Percentiles rank a stretch among this genome's conserved stretches.
Evolutionary conservation across 768 basidiomycete genomes (phyloP).

Genomic region (Podaxis sp.): DNA sequence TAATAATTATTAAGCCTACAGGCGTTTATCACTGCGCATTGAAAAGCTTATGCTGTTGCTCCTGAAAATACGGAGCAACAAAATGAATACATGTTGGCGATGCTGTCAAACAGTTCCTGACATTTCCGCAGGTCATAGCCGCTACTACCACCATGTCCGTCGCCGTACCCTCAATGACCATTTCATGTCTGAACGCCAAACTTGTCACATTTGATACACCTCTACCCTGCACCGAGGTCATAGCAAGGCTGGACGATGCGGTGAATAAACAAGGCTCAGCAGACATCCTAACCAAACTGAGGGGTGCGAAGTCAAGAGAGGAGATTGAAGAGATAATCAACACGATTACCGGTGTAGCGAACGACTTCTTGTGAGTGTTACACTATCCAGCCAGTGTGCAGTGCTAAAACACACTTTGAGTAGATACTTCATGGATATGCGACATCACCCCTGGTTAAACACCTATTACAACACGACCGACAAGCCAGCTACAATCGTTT

Average conservation of each 20-base stretch:
- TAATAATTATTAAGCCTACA: not conserved
- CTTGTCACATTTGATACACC: slow-evolving; percentile 43
- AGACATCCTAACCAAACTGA: slow-evolving; percentile 24
- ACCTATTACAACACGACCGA: slow-evolving; percentile 25
- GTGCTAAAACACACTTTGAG: not conserved
- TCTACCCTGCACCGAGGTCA: slow-evolving; percentile 39
- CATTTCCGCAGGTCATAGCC: not conserved
- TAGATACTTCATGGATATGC: slow-evolving; percentile 43
- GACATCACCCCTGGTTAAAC: slow-evolving; percentile 37
- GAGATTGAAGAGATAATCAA: slow-evolving; percentile 37
- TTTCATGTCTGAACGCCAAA: slow-evolving; percentile 37
- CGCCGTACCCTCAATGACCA: slow-evolving; percentile 22
- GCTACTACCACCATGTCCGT: slow-evolving; percentile 16
- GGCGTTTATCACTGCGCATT: not conserved
- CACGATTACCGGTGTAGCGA: slow-evolving; percentile 26
- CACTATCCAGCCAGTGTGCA: not conserved
- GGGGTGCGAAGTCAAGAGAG: slow-evolving; percentile 29
- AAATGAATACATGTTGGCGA: not conserved
- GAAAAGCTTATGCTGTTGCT: not conserved
- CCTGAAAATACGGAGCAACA: not conserved
- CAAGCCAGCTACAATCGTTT: slow-evolving; percentile 35
- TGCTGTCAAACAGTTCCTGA: not conserved
- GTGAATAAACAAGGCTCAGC: slow-evolving; percentile 38
- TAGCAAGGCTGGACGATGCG: slow-evolving; percentile 41
- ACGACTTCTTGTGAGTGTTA: slow-evolving; percentile 45